Evolutionary conservation across 2,329 filamentous ascomycete genomes (phyloP).

Genomic region (Hyphodiscus sp.): DNA sequence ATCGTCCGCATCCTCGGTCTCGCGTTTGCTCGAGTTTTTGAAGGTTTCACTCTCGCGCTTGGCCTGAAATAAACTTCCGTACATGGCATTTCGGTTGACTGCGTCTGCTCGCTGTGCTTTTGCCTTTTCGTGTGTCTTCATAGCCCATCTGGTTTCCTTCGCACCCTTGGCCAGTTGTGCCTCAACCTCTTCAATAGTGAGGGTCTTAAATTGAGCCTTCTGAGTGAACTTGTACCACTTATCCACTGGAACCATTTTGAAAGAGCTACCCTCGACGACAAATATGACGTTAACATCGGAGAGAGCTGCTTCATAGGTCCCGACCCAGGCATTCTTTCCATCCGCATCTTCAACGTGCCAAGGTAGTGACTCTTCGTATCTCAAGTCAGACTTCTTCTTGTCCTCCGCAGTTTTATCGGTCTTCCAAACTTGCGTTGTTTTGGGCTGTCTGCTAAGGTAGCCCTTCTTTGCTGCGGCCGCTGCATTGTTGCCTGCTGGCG

Average conservation of each 20-base stretch:
- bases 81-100: constrained; percentile 40
- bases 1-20: constrained; percentile 65
- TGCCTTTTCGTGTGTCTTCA: constrained; percentile 56
- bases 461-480: constrained; percentile 29
- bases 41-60: constrained; percentile 65
- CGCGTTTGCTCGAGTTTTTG: constrained; percentile 51
- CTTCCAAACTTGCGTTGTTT: constrained; percentile 78
- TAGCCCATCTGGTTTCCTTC: constrained; percentile 73
- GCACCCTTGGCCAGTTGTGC: constrained; percentile 73
- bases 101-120: constrained; percentile 49
- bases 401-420: constrained; percentile 63
- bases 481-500: constrained; percentile 63
- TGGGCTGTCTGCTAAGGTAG: constrained; percentile 71
- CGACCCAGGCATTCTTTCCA: constrained; percentile 89
- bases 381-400: constrained; percentile 64
- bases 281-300: constrained; percentile 81
- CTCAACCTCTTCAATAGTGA: constrained; percentile 80
- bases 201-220: constrained; percentile 71
- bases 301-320: constrained; percentile 81
- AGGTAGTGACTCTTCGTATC: constrained; percentile 91
- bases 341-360: constrained; percentile 98
- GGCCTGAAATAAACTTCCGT: constrained; percentile 35
- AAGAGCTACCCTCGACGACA: constrained; percentile 61
- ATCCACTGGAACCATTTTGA: constrained; percentile 85
- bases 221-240: constrained; percentile 89